A percentile compares a stretch with the other conserved stretches of the same genome.
Evolutionary conservation across 257 asterid genomes (phyloP).

Genomic region (Solanum chmielewskii): DNA sequence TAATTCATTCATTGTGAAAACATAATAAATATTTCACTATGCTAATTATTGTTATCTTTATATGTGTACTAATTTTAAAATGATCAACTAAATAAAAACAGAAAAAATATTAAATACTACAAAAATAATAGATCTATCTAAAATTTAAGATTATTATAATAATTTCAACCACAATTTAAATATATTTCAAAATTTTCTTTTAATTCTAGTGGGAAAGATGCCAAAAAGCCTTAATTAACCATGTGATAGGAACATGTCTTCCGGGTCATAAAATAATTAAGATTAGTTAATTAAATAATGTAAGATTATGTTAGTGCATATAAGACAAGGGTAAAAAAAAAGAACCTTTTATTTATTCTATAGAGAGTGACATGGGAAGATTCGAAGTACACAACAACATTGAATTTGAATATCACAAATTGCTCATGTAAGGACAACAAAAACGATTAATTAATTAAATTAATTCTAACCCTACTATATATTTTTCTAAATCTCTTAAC

Average conservation of each 20-base stretch:
- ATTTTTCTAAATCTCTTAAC: no score
- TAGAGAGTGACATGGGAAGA: no score
- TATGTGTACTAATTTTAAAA: rapidly evolving
- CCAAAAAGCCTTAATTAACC: neutral
- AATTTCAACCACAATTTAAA: rapidly evolving
- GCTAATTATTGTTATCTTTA: no score
- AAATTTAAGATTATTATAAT: no score
- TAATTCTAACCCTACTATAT: neutral
- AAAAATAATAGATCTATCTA: no score
- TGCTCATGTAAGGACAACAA: neutral
- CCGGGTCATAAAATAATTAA: neutral
- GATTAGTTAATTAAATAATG: neutral
- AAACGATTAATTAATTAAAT: neutral
- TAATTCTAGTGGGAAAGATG: neutral
- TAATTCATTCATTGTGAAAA: no score
- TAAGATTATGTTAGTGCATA: neutral
- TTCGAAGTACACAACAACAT: no score
- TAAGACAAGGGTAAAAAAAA: neutral
- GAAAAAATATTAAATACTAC: no score
- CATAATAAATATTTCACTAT: no score
- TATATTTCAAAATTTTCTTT: no score
- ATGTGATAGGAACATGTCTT: neutral
- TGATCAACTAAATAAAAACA: no score
- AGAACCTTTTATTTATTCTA: neutral
- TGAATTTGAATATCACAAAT: no score